Evolutionary conservation across 306 rosid species (phyloP), one percentile per base, ranked within the genome.

Genomic region (Vicia faba): DNA sequence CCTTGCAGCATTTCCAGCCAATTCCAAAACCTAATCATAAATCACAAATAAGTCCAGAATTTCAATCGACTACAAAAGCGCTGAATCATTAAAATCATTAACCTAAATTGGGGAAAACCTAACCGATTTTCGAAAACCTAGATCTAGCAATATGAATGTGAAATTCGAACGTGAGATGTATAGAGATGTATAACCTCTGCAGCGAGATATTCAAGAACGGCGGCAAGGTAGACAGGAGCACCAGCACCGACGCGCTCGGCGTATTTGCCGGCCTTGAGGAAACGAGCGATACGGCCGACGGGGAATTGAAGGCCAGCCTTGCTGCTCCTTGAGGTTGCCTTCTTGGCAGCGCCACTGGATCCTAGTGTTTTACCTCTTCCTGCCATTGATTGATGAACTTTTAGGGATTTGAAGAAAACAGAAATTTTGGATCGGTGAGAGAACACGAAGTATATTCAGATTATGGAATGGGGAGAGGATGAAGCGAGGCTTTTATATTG

Each of bases 161-260:
- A 45, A 46, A 4, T n/a, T n/a, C n/a, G n/a, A n/a, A n/a, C n/a
- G n/a, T n/a, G 2, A 9, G 4, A 3, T 2, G 0, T 0, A 11
- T 6, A 4, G 10, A n/a, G 0, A 36, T n/a, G 23, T 20, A 20
- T 20, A 20, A 20, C 99, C 90, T 93, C 97, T 0, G 96, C 99
- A 0, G 97, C 99, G 0, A 93, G 90, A 65, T 90, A 93, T 56
- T 93, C 99, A 0, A 93, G 97, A 5, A 93, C 96, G 0, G 99
- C 96, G 0, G 99, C 95, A 3, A 93, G 98, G 35, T 89, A 93
- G 2, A 93, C 97, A 0, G 98, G 97, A 55, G 98, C 98, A 1
- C 97, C 97, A 33, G 96, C 91, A 9, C 98, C 97, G 0, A 93
- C 89, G 0, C 98, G 87, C 80, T 93, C 98, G 4, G 97, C 98